phyloP scores from a whole-genome alignment of 768 basidiomycete genomes.

The Leccinum olivaceopallidum region DNA sequence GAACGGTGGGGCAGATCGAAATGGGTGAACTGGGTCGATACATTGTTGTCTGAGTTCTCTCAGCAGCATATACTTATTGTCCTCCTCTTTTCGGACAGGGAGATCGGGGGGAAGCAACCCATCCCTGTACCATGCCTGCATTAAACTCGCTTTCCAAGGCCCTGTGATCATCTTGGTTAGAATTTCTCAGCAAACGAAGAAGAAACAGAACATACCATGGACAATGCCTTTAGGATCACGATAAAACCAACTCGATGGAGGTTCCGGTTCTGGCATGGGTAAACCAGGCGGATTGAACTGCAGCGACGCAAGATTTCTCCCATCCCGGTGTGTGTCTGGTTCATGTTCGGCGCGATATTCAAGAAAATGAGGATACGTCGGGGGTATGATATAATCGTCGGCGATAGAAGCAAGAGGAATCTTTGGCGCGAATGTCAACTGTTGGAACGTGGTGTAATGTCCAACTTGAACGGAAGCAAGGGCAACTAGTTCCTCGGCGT shows the following conservation, averaged over 20 bases:
- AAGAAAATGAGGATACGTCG: constrained; percentile 80
- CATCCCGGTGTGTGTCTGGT: constrained; percentile 47
- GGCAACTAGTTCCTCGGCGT: constrained; percentile 66
- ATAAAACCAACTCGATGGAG: constrained; percentile 81
- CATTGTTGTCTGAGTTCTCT: constrained; percentile 77
- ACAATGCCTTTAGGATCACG: constrained; percentile 78
- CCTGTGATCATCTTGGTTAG: constrained; percentile 43
- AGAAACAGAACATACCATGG: constrained; percentile 56
- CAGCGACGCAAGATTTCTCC: constrained; percentile 53
- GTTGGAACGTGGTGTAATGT: constrained; percentile 91
- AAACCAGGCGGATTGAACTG: constrained; percentile 82
- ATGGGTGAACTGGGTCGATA: constrained; percentile 81
- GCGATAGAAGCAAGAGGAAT: constrained; percentile 89
- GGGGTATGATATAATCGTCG: constrained; percentile 90
- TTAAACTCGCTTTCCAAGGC: constrained; percentile 84
- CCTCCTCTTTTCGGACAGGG: constrained; percentile 77
- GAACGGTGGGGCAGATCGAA: constrained; percentile 50
- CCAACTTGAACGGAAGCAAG: constrained; percentile 72
- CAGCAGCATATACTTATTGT: constrained; percentile 63
- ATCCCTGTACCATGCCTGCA: constrained; percentile 90
- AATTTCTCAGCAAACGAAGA: background rate
- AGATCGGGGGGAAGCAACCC: constrained; percentile 80
- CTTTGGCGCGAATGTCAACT: constrained; percentile 79
- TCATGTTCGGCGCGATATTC: constrained; percentile 68
- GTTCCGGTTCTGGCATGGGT: constrained; percentile 64